These are phyloP conservation scores for Cymbidium sinense DNA, from an alignment of 106 monocot genomes.

Conservation along the genomic window DNA sequence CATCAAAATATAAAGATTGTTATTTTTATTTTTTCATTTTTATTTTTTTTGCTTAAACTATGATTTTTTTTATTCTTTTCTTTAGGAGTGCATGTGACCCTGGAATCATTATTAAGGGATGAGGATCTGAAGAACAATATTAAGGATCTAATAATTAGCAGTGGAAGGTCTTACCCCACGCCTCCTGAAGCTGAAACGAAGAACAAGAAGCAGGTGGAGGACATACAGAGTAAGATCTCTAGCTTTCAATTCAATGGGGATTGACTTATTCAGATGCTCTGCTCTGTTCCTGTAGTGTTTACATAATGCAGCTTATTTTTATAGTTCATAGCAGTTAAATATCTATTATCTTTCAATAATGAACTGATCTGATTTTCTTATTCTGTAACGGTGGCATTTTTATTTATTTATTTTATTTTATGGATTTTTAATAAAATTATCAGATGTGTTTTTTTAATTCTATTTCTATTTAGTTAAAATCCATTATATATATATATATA, in stretches of 20 bases:
- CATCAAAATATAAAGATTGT: no score
- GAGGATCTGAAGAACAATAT: conserved; percentile 42
- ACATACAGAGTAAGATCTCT: conserved; percentile 16
- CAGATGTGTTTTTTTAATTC: no score
- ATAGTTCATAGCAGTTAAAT: background rate
- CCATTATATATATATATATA: no score
- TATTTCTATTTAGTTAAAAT: no score
- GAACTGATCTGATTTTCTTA: background rate
- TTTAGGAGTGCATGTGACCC: conserved; percentile 71
- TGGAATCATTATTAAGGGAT: conserved; percentile 64
- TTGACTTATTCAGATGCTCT: background rate
- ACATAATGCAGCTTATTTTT: no score
- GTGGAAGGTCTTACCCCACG: conserved; percentile 65
- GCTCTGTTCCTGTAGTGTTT: background rate
- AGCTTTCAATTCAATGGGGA: conserved; percentile 28
- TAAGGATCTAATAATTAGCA: conserved; percentile 52
- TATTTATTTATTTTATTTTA: no score
- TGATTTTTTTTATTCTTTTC: background rate
- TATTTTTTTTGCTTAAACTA: background rate
- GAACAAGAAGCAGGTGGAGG: conserved; percentile 15
- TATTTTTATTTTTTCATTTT: no score
- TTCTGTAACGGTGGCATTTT: background rate
- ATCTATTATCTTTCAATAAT: background rate
- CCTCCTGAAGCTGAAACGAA: conserved; percentile 8
- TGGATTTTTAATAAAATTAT: no score